Base-by-base conservation (phyloP, 2,329 filamentous ascomycete genomes). In the Ascochyta pisi region DNA sequence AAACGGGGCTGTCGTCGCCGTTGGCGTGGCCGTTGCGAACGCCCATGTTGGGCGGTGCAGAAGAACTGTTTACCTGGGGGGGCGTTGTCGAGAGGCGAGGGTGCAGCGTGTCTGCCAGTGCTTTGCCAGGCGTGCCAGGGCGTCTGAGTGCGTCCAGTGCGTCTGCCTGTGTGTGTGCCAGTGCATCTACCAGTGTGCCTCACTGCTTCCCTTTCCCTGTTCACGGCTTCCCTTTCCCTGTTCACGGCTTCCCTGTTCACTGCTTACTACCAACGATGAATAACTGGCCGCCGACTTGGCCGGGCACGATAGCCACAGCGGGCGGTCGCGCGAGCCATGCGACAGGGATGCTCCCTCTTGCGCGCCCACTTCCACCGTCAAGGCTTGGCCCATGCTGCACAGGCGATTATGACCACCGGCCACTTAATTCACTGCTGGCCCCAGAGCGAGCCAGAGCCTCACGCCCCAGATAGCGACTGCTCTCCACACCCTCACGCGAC, bases 401-500 rank as follows among this genome's bases (percentile, higher is more conserved):
- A 8, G 42, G 27, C 35, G 53, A 51, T 48, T 51, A 47, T 51
- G 41, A 51, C 31, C 53, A 51, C 43, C 42, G 33, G 43, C 46
- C 47, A 43, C 47, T 51, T 56, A 56, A 56, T 56, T 56, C 53
- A 56, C 38, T 51, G 48, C 47, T 43, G 53, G 38, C 53, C 53
- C 47, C 53, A 53, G 49, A 29, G 27, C 8, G 26, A 26, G 19
- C 19, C 26, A 26, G 26, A 52, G 54, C 54, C 54, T 57, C 48
- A 57, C 43, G 48, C 51, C 44, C 44, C 51, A 49, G 43, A 48
- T 44, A 52, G 33, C 24, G 40, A 41, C 37, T 52, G 29, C 49
- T 39, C 60, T 63, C 61, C 50, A 40, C 58, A 60, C 37, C 54
- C 54, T 46, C 61, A 62, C 61, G 52, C 58, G 57, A 61, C 59